Evolutionary conservation across 441 rosid genomes (phyloP).

Genomic region (Viola pubescens): DNA sequence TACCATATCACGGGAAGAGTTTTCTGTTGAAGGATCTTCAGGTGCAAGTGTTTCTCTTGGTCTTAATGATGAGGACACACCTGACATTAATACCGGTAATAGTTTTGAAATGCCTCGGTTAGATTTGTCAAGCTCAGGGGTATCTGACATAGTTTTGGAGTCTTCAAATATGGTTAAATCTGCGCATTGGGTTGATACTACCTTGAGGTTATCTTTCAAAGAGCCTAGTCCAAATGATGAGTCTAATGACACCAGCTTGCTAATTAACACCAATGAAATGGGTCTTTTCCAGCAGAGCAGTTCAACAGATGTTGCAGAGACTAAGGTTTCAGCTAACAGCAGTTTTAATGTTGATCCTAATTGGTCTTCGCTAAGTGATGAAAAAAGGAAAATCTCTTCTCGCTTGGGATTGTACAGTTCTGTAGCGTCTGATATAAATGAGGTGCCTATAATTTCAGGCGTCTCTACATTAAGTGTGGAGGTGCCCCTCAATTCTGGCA

Average conservation of each 20-base stretch:
- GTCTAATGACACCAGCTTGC: conserved; percentile 24
- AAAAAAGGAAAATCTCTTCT: conserved; percentile 27
- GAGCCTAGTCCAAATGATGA: conserved; percentile 17
- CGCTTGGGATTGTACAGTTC: conserved; percentile 29
- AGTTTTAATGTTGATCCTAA: conserved; percentile 20
- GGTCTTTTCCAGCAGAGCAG: conserved; percentile 21
- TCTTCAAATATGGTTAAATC: conserved; percentile 23
- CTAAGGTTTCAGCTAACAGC: conserved; percentile 23
- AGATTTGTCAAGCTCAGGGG: conserved; percentile 24
- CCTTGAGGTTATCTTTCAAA: conserved; percentile 30
- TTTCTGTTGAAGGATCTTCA: conserved; percentile 17
- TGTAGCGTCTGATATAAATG: conserved; percentile 21
- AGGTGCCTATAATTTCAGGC: conserved; percentile 24
- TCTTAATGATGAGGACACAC: conserved; percentile 19
- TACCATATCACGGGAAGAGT: conserved; percentile 18
- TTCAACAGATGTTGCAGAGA: conserved; percentile 20
- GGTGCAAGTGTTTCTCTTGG: conserved; percentile 16
- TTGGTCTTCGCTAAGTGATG: conserved; percentile 23
- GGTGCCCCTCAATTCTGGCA: conserved; percentile 17
- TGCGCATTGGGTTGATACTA: conserved; percentile 26
- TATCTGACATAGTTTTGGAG: conserved; percentile 13
- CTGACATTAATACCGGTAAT: conserved; percentile 13
- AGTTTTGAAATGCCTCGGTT: conserved; percentile 16
- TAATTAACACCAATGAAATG: conserved; percentile 22
- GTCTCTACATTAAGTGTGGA: conserved; percentile 21